phyloP scores from a whole-genome alignment of 106 monocot species.

The Allium cepa region DNA sequence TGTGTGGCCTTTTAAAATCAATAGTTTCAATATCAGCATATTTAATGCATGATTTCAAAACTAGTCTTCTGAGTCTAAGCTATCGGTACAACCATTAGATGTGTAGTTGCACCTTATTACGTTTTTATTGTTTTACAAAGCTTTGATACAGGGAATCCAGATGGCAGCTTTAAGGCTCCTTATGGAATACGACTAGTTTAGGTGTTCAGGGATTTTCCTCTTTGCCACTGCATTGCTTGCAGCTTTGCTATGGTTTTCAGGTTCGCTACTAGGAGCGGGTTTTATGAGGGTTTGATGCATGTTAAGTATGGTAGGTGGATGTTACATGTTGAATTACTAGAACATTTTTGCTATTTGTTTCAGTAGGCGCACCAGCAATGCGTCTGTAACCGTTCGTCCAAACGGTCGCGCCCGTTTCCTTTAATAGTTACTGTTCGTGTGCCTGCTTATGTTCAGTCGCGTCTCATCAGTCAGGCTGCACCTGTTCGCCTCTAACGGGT shows the following conservation, averaged over 20 bases:
- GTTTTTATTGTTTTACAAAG: constrained; percentile 85
- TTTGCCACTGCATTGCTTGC: constrained; percentile 64
- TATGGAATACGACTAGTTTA: constrained; percentile 91
- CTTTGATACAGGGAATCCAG: constrained; percentile 81
- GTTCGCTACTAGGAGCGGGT: constrained; percentile 51
- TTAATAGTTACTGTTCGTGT: too few relatives aligned
- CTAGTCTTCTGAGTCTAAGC: constrained; percentile 72
- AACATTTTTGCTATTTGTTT: too few relatives aligned
- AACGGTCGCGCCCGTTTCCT: too few relatives aligned
- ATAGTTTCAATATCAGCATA: constrained; percentile 83
- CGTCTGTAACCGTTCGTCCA: too few relatives aligned
- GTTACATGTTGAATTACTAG: too few relatives aligned
- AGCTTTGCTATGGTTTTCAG: constrained; percentile 93
- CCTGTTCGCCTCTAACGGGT: too few relatives aligned
- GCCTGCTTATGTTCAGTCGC: too few relatives aligned
- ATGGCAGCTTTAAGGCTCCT: constrained; percentile 80
- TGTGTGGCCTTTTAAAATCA: constrained; percentile 81
- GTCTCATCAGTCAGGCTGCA: too few relatives aligned
- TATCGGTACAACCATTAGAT: constrained; percentile 75
- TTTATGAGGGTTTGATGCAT: constrained; percentile 52
- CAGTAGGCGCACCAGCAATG: too few relatives aligned
- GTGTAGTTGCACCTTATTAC: constrained; percentile 57
- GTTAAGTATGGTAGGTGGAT: constrained; percentile 51
- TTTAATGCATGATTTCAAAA: constrained; percentile 91
- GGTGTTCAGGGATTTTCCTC: constrained; percentile 89